A percentile compares a stretch with the other conserved stretches of the same genome.
Evolutionary conservation across 345 rosid species (phyloP).

Genomic region (Brassica incana): DNA sequence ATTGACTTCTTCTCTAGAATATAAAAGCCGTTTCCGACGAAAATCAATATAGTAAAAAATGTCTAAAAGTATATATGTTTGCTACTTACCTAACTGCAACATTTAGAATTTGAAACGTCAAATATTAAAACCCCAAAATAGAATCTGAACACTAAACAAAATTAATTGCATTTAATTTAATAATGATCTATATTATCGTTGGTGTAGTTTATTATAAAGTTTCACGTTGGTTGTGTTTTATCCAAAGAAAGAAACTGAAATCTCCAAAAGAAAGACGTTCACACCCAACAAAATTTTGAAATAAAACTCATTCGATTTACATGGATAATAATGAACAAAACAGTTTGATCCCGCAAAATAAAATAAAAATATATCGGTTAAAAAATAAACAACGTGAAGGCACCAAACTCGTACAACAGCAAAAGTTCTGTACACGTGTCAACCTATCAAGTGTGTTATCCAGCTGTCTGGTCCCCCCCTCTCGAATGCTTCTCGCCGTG

Average conservation of each 20-base stretch:
- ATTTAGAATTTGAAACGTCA: too few relatives aligned
- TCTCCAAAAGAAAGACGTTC: constrained; percentile 8
- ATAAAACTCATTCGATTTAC: constrained; percentile 32
- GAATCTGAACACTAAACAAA: too few relatives aligned
- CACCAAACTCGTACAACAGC: constrained; percentile 44
- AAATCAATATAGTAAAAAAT: background rate
- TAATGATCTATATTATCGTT: background rate
- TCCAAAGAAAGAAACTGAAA: background rate
- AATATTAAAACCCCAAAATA: too few relatives aligned
- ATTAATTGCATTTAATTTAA: background rate
- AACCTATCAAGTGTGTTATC: constrained; percentile 34
- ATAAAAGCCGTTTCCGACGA: background rate
- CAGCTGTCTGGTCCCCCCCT: constrained; percentile 39
- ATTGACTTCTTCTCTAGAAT: background rate
- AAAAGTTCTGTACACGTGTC: constrained; percentile 54
- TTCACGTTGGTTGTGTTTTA: constrained; percentile 31
- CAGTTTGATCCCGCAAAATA: background rate
- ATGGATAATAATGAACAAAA: constrained; percentile 26
- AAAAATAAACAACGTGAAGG: constrained; percentile 47
- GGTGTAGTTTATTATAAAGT: constrained; percentile 1
- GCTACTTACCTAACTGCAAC: background rate
- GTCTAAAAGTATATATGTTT: background rate
- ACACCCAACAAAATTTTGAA: constrained; percentile 20
- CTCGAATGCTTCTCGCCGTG: background rate
- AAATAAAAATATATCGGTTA: background rate